Base-by-base conservation (phyloP, 1,284 basidiomycete genomes). In the Papiliotrema laurentii region DNA sequence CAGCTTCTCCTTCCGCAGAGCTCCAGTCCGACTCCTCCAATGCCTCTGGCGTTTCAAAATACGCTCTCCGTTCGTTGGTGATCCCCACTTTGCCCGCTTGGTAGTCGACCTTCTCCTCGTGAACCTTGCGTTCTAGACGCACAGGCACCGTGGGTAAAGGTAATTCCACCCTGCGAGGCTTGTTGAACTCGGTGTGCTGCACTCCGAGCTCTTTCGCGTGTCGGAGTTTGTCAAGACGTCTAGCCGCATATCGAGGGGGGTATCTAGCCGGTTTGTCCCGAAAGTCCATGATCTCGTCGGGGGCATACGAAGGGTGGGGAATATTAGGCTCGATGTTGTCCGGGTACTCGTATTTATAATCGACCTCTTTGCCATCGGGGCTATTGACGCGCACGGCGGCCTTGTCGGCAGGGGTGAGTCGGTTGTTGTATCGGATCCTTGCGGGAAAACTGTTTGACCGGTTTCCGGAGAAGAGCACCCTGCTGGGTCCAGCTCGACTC, bases 41-140 rank as follows among this genome's bases (percentile, higher is more conserved):
- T 2, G 37, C 56, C 18, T 11, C 38, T 40, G 5, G 7, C 21
- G 19, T 38, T n/a, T 42, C 50, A 36, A 60, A 64, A 35, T 50
- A 62, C 11, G 51, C 51, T 36, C 56, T 47, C 18, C 51, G 33
- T 16, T 64, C 62, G 42, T 53, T 56, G 14, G 58, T 55, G 11
- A 35, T 30, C 16, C 47, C 45, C 4, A 54, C 57, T 26, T 47
- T 40, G 21, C 40, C 51, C 28, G 45, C n/a, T 33, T 44, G 49
- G 33, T 50, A 61, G 21, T 52, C 52, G 22, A 53, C 39, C 21
- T 46, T 46, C 24, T 54, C 54, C 21, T 47, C 26, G 19, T 39
- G 27, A 11, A n/a, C 30, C 28, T 18, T 31, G 4, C 13, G 6
- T 5, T 24, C 21, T 28, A 47, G 10, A 6, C 37, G 9, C 7